These are phyloP conservation scores for Bretziella fagacearum DNA, from an alignment of 2,329 filamentous ascomycete species.

Conservation along the genomic window DNA sequence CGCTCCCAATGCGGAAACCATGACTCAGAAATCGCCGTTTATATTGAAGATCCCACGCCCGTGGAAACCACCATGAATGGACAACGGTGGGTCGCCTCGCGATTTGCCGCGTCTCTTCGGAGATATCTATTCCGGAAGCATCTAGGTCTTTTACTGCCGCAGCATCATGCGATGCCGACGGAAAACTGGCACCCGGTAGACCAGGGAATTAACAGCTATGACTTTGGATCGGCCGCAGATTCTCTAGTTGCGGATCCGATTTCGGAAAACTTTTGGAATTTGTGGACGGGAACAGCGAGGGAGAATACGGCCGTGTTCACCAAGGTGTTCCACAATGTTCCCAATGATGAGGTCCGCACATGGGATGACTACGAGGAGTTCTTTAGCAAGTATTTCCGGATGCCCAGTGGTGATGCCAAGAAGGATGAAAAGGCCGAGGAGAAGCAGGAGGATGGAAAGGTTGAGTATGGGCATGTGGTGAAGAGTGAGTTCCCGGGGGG, in stretches of 20 bases:
- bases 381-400: constrained; percentile 50
- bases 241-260: constrained; percentile 59
- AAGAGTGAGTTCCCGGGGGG: constrained; percentile 61
- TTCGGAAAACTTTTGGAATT: constrained; percentile 44
- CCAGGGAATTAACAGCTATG: constrained; percentile 53
- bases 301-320: constrained; percentile 68
- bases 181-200: constrained; percentile 63
- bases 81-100: constrained; percentile 50
- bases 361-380: constrained; percentile 62
- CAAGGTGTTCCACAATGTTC: constrained; percentile 66
- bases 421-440: constrained; percentile 23
- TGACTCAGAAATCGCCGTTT: constrained; percentile 78
- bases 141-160: constrained; percentile 62
- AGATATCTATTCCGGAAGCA: constrained; percentile 84
- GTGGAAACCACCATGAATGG: constrained; percentile 61
- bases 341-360: constrained; percentile 47
- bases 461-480: constrained; percentile 77
- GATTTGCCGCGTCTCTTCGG: constrained; percentile 65
- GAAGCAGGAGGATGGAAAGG: constrained; percentile 35
- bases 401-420: constrained; percentile 28
- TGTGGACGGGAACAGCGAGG: constrained; percentile 58
- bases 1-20: constrained; percentile 65
- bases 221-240: constrained; percentile 52
- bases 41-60: constrained; percentile 61
- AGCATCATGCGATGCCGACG: constrained; percentile 48